phyloP scores from a whole-genome alignment of 1,284 basidiomycete species.

The Papiliotrema flavescens region DNA sequence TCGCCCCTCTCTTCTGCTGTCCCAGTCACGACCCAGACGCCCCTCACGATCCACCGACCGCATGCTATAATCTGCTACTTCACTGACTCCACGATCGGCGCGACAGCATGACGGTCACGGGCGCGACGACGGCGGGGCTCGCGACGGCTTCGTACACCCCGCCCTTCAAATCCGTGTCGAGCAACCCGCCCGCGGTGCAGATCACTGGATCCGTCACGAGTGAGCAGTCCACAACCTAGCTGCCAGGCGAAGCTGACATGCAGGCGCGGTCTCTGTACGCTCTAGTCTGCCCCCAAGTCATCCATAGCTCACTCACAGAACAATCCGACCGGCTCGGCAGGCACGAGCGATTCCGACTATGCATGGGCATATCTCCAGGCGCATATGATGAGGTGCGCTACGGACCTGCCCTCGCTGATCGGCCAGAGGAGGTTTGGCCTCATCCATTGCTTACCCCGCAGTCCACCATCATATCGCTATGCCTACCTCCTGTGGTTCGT shows the following conservation, averaged over 20 bases:
- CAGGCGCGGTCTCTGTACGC: conserved; percentile 5
- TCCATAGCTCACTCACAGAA: conserved; percentile 6
- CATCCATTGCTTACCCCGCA: conserved; percentile 5
- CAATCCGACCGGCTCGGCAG: conserved; percentile 33
- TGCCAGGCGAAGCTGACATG: background rate
- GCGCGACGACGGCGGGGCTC: conserved; percentile 23
- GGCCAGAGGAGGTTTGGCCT: too few species aligned
- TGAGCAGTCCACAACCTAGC: conserved; percentile 4
- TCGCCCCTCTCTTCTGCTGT: background rate
- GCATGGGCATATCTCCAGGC: conserved; percentile 38
- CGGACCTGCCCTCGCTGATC: background rate
- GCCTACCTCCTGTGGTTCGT: conserved; percentile 44
- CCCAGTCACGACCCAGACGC: too few species aligned
- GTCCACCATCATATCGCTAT: conserved; percentile 44
- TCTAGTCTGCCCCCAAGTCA: background rate
- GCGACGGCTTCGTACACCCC: conserved; percentile 29
- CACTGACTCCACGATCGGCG: too few species aligned
- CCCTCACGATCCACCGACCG: too few species aligned
- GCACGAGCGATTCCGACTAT: conserved; percentile 33
- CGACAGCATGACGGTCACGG: conserved; percentile 39
- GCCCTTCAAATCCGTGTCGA: conserved; percentile 35
- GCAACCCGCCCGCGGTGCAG: conserved; percentile 23
- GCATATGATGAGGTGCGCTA: conserved; percentile 47
- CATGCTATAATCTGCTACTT: too few species aligned
- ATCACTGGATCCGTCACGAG: conserved; percentile 35